These are phyloP conservation scores for Thelonectria olida DNA, from an alignment of 2,329 filamentous ascomycete genomes.

Conservation along the genomic window DNA sequence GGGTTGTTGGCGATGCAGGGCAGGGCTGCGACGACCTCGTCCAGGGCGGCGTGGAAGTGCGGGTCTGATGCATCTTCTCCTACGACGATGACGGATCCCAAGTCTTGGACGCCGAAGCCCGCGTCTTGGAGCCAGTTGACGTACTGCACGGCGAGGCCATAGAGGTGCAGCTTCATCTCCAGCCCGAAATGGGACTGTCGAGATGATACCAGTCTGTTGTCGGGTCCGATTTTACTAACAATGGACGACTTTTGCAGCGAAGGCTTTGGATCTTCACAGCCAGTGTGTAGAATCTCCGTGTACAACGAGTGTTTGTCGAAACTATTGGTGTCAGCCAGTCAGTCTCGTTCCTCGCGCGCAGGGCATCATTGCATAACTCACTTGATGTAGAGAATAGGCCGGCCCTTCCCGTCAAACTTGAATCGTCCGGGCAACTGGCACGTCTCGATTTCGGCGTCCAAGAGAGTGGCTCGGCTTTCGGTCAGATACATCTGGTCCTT, in stretches of 20 bases:
- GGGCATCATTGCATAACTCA: not conserved
- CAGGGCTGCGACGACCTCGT: not conserved
- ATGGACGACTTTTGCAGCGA: not conserved
- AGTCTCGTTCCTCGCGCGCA: not conserved
- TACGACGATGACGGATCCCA: not conserved
- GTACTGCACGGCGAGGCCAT: not conserved
- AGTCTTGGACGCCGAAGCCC: not conserved
- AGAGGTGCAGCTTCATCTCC: not conserved
- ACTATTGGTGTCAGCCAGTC: not conserved
- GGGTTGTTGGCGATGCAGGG: not conserved
- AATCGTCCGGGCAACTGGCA: not conserved
- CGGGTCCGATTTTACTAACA: not conserved
- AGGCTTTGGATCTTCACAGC: not conserved
- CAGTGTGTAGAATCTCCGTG: not conserved
- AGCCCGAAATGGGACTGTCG: not conserved
- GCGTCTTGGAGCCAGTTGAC: not conserved
- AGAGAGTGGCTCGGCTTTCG: not conserved
- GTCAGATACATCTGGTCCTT: not conserved
- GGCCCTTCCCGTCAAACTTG: not conserved
- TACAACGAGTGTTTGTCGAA: not conserved
- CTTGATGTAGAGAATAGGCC: not conserved
- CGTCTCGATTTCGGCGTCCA: not conserved
- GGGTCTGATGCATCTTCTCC: not conserved
- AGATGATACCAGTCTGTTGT: not conserved
- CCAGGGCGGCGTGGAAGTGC: not conserved